A percentile compares a stretch with the other conserved stretches of the same genome.
Evolutionary conservation across 2,329 filamentous ascomycete species (phyloP).

Genomic region (Pseudogymnoascus sp.): DNA sequence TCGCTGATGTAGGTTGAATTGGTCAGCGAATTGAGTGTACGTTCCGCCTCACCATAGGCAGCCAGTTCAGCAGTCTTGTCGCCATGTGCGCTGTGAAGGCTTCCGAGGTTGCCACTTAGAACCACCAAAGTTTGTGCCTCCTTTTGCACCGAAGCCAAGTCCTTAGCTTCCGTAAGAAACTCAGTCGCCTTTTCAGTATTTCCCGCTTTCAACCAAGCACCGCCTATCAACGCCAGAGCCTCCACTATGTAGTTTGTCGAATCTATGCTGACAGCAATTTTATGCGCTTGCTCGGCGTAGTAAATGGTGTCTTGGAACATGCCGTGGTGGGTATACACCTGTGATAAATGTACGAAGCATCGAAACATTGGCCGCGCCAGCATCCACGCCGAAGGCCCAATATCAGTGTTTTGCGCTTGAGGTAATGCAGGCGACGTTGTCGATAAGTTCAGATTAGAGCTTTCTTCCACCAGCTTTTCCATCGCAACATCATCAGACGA

Average conservation of each 20-base stretch:
- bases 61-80: constrained; percentile 40
- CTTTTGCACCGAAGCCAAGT: constrained; percentile 40
- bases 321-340: constrained; percentile 74
- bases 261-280: constrained; percentile 47
- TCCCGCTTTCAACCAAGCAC: constrained; percentile 49
- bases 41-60: constrained; percentile 41
- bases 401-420: constrained; percentile 26
- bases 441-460: constrained; percentile 30
- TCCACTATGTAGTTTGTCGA: constrained; percentile 40
- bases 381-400: constrained; percentile 68
- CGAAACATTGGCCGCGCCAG: constrained; percentile 67
- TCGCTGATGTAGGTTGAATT: constrained; percentile 30
- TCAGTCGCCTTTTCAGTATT: constrained; percentile 50
- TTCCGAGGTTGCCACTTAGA: constrained; percentile 48
- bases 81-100: constrained; percentile 42
- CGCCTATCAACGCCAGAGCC: constrained; percentile 47
- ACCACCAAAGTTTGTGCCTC: constrained; percentile 39
- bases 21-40: constrained; percentile 35
- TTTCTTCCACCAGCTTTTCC: constrained; percentile 25
- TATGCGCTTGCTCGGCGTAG: constrained; percentile 76
- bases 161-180: constrained; percentile 45
- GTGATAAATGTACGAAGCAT: constrained; percentile 64
- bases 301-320: constrained; percentile 83
- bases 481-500: constrained; percentile 13
- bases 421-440: constrained; percentile 33